Base-by-base conservation (phyloP, 139 green algal genomes). In the Tetradesmus lagerheimii region DNA sequence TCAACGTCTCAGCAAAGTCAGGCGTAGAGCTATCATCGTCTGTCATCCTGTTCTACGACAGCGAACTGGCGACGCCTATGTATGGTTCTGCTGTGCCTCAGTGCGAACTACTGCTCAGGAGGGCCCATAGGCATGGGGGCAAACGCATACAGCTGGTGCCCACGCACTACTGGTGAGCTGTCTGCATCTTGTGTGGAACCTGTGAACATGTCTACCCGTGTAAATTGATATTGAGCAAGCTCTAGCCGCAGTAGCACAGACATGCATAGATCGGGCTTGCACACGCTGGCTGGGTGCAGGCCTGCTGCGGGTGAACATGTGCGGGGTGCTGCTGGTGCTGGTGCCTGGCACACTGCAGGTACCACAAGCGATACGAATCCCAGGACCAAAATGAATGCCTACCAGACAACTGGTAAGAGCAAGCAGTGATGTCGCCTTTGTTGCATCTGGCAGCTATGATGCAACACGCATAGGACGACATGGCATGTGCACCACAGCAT, bases 151-250 rank as follows among this genome's bases (percentile, higher is more conserved):
- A 88, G 53, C 43, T 91, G 15, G 88, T 91, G n/a, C 88, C 88
- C 64, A 91, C 88, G n/a, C 88, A 79, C 62, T 91, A 91, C 88
- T 91, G 80, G 80, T 83, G 79, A n/a, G 88, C 18, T 25, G 50
- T 64, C 5, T 20, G 50, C 15, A 64, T 20, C 3, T 25, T 64
- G 50, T 14, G 14, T 57, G 1, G 11, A 12, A 12, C 45, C 11
- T n/a, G n/a, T n/a, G n/a, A n/a, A n/a, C n/a, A n/a, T n/a, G n/a
- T n/a, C n/a, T n/a, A n/a, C n/a, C n/a, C n/a, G n/a, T n/a, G n/a
- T n/a, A n/a, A n/a, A n/a, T n/a, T n/a, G n/a, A n/a, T n/a, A n/a
- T n/a, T n/a, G n/a, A n/a, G n/a, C n/a, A n/a, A n/a, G n/a, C n/a
- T n/a, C n/a, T n/a, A n/a, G n/a, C n/a, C n/a, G n/a, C n/a, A n/a